Conservation (phyloP, 2,329 filamentous ascomycete species). For the Penicillium corylophilum region DNA sequence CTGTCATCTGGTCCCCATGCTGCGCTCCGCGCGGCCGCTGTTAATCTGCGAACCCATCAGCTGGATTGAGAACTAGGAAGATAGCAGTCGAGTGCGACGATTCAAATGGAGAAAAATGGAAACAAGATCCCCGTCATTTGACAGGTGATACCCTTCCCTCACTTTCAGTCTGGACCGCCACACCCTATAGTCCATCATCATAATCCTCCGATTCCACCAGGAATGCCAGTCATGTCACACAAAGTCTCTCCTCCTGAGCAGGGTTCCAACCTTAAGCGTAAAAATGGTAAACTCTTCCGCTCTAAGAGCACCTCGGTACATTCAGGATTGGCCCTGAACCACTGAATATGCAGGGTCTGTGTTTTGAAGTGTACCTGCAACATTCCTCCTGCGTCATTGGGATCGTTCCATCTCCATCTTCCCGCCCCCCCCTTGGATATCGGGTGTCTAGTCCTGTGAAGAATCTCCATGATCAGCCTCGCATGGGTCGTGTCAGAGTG, state of each 20-base stretch:
- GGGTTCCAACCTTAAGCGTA: constrained; percentile 17
- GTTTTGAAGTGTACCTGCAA: background rate
- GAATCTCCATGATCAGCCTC: constrained; percentile 15
- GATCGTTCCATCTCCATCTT: too few species aligned
- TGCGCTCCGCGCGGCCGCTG: constrained; percentile 13
- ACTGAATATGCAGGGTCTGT: background rate
- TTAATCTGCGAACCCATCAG: constrained; percentile 3
- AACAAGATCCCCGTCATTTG: background rate
- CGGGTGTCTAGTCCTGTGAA: background rate
- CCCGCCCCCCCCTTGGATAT: too few species aligned
- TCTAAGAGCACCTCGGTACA: background rate
- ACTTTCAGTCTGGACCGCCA: constrained; percentile 14
- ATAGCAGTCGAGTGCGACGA: background rate
- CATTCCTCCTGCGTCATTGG: background rate
- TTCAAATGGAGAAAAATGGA: background rate
- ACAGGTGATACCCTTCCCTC: background rate
- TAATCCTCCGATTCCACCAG: constrained; percentile 24
- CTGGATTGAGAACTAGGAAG: background rate
- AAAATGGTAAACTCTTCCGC: background rate
- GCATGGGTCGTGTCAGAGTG: constrained; percentile 15
- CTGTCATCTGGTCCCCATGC: constrained; percentile 15
- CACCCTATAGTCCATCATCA: background rate
- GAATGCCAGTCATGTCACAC: constrained; percentile 11
- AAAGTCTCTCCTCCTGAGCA: constrained; percentile 7
- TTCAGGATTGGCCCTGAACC: constrained; percentile 8